Base-by-base conservation (phyloP, 2,329 filamentous ascomycete genomes). In the Trichoderma atrobrunneum region DNA sequence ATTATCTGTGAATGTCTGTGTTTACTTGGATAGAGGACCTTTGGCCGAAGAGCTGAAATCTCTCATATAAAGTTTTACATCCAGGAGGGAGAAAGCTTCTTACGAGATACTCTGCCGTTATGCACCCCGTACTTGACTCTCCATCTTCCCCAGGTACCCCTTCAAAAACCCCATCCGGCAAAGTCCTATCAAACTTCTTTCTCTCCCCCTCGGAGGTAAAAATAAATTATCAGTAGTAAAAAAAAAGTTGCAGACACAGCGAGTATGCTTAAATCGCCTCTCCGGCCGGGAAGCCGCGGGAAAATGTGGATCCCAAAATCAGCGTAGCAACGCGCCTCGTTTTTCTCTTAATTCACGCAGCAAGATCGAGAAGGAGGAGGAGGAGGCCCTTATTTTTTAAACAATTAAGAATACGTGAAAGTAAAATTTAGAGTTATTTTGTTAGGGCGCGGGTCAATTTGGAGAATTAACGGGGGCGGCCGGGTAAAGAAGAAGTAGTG, bases 371-470 rank as follows among this genome's bases (percentile, higher is more conserved):
- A 51, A n/a, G n/a, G 43, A 51, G 10, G 3, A 5, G 34, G 6
- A 36, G 39, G 39, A n/a, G n/a, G 43, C 48, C 48, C 48, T 54
- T 54, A 43, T 36, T 54, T 54, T 54, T 30, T 21, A 21, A 36
- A 14, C 21, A 39, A 10, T 68, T 59, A 61, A 36, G 39, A 21
- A 62, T 62, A 69, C 57, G 67, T 51, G 57, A 51, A 36, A 54
- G 57, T 61, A 28, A n/a, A 61, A 14, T 36, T 61, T 62, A 70
- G 56, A 70, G 57, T 70, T 70, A 62, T 26, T 34, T 61, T 26
- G 48, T 28, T 54, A 28, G 48, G 36, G 59, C n/a, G 66, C 57
- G 66, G 54, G 66, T 51, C 56, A n/a, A 60, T 4, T 16, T 39
- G 56, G 48, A 39, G 26, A 57, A 28, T 18, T 43, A 21, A n/a